Evolutionary conservation across 139 green algal genomes (phyloP).

Genomic region (Chlorella sp.): DNA sequence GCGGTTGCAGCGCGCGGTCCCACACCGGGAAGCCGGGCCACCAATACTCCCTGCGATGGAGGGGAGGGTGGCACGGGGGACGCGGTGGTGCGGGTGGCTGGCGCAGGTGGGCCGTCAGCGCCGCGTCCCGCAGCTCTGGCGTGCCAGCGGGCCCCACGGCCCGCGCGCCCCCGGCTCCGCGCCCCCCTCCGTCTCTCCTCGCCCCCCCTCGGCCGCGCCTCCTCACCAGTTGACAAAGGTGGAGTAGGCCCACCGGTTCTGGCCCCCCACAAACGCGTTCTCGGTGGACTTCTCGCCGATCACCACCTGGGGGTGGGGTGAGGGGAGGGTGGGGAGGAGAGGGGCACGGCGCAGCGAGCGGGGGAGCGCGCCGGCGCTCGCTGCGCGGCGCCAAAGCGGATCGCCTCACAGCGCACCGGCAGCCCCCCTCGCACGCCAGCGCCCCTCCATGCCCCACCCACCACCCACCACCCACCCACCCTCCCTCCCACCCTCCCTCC

Average conservation of each 20-base stretch:
- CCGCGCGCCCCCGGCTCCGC: background rate
- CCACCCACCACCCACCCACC: too few relatives aligned
- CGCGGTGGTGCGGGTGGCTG: too few relatives aligned
- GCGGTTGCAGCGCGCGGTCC: too few relatives aligned
- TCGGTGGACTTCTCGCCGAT: constrained; percentile 68
- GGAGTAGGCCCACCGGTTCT: constrained; percentile 84
- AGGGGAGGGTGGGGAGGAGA: too few relatives aligned
- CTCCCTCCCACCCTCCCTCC: too few relatives aligned
- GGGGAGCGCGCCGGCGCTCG: background rate
- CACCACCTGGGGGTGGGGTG: constrained; percentile 61
- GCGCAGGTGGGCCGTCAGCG: too few relatives aligned
- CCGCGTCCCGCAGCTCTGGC: constrained; percentile 39
- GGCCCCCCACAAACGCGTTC: constrained; percentile 86
- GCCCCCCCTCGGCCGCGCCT: too few relatives aligned
- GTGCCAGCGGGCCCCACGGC: background rate
- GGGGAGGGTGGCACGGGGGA: too few relatives aligned
- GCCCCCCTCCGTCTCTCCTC: background rate
- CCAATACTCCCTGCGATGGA: constrained; percentile 95
- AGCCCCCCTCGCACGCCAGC: background rate
- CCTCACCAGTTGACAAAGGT: constrained; percentile 85
- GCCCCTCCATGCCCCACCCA: background rate
- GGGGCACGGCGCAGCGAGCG: background rate
- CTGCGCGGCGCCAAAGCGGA: background rate
- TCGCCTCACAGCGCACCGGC: background rate
- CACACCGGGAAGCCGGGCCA: constrained; percentile 92